Conservation (phyloP, 2,329 filamentous ascomycete species). For the Colletotrichum destructivum region DNA sequence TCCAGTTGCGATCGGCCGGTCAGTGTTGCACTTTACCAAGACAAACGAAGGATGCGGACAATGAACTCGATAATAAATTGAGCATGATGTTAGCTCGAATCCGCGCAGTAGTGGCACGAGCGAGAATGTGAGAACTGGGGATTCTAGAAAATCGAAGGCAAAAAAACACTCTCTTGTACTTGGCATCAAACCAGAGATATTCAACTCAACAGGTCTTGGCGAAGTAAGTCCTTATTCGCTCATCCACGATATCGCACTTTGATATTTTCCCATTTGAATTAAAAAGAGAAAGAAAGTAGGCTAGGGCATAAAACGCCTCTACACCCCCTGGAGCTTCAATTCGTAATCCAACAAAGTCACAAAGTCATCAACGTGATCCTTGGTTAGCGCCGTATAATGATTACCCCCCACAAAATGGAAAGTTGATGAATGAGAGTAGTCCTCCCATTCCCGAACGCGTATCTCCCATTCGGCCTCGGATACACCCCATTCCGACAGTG, state of each 20-base stretch:
- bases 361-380: slow-evolving; percentile 7
- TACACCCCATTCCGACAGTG: slow-evolving; percentile 8
- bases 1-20: not conserved
- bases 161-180: too few species aligned
- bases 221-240: too few species aligned
- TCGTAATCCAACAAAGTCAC: not conserved
- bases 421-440: not conserved
- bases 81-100: not conserved
- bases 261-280: too few species aligned
- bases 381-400: slow-evolving; percentile 20
- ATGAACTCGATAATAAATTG: slow-evolving; percentile 6
- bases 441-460: not conserved
- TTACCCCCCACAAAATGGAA: slow-evolving; percentile 4
- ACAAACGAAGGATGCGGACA: slow-evolving; percentile 5
- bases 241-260: too few species aligned
- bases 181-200: too few species aligned
- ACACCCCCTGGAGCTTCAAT: not conserved
- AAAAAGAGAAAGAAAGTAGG: too few species aligned
- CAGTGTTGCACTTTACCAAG: not conserved
- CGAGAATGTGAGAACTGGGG: not conserved
- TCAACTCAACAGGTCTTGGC: too few species aligned
- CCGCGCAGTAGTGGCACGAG: slow-evolving; percentile 2
- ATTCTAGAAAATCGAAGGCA: not conserved
- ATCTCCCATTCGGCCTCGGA: slow-evolving; percentile 2
- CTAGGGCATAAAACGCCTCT: not conserved